A percentile compares a stretch with the other conserved stretches of the same genome.
phyloP scores from a whole-genome alignment of 352 stramenopile species.

The Phytophthora lateralis region DNA sequence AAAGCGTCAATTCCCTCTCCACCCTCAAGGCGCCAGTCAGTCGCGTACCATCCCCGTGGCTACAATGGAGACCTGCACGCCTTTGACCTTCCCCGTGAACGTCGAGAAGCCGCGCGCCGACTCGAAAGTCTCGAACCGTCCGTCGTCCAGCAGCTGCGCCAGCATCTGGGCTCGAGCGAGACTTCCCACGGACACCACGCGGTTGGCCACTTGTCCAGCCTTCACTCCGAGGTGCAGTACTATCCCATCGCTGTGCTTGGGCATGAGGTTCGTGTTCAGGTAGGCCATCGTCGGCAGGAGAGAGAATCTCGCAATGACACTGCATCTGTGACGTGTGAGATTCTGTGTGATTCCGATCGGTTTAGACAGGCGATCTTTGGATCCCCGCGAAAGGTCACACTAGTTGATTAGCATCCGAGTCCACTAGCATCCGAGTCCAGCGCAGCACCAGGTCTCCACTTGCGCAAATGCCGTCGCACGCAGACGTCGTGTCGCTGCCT shows the following conservation, averaged over 20 bases:
- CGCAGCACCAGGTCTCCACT: not conserved
- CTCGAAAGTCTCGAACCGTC: constrained; percentile 33
- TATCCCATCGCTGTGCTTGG: constrained; percentile 43
- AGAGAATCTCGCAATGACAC: not conserved
- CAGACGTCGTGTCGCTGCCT: constrained; percentile 5
- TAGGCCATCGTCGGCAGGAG: constrained; percentile 37
- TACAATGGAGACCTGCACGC: constrained; percentile 55
- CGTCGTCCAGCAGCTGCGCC: constrained; percentile 37
- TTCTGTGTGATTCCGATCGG: constrained; percentile 10
- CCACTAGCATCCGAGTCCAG: not conserved
- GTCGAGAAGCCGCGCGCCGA: constrained; percentile 61
- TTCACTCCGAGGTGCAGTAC: constrained; percentile 54
- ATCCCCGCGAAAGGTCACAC: constrained; percentile 50
- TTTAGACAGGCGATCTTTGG: constrained; percentile 28
- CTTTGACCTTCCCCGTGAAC: constrained; percentile 58
- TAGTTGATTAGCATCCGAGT: constrained; percentile 20
- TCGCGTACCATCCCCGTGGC: constrained; percentile 62
- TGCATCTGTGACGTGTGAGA: constrained; percentile 6
- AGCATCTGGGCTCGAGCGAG: constrained; percentile 42
- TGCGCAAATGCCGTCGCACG: constrained; percentile 1
- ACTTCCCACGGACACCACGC: constrained; percentile 54
- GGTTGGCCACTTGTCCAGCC: constrained; percentile 51
- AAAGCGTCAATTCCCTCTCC: not conserved
- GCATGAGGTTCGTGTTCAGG: constrained; percentile 53
- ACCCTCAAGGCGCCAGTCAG: not conserved